Evolutionary conservation across 257 asterid genomes (phyloP), one percentile per base, ranked within the genome.

Genomic region (Cordia subcordata): DNA sequence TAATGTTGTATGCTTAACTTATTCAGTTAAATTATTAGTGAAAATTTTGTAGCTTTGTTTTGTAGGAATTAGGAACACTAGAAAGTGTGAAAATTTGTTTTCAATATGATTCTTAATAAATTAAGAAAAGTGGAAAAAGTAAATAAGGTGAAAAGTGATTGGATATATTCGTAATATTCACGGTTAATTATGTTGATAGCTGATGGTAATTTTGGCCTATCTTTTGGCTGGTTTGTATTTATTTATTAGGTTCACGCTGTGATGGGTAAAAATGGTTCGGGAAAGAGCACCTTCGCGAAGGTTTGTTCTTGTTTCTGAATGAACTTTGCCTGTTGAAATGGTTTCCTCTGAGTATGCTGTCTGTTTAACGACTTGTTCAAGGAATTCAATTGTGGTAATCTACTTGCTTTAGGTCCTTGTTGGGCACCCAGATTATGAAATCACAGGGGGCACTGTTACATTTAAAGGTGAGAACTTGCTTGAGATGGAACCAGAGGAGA

Each of bases 261-360:
- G 39, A 89, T 90, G 99, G 99, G 99, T 68, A 87, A 85, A 81
- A 93, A 93, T 76, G 99, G 99, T 76, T 93, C 96, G 38, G 99
- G 99, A 57, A 93, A 93, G 93, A 89, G 99, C 78, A 93, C 99
- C 38, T 87, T 93, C 54, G 97, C 97, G 4, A 93, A 93, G 97
- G 99, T 93, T 49, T 77, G 94, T 76, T 65, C 67, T 67, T 55
- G 33, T 49, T 60, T 49, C 32, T 17, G 49, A 11, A 17, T 49
- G 13, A 33, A 6, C 6, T 49, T 49, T 20, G 16, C 19, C 12
- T 10, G 22, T 49, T 49, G 4, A 15, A 9, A 49, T 15, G 21
- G 15, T 49, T n/a, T 49, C 12, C 22, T 15, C 8, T 9, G 1
- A n/a, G n/a, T 16, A 49, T 16, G 15, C 1, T 8, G 14, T 16